Conservation (phyloP, 768 basidiomycete genomes). For the Kwoniella bestiolae region DNA sequence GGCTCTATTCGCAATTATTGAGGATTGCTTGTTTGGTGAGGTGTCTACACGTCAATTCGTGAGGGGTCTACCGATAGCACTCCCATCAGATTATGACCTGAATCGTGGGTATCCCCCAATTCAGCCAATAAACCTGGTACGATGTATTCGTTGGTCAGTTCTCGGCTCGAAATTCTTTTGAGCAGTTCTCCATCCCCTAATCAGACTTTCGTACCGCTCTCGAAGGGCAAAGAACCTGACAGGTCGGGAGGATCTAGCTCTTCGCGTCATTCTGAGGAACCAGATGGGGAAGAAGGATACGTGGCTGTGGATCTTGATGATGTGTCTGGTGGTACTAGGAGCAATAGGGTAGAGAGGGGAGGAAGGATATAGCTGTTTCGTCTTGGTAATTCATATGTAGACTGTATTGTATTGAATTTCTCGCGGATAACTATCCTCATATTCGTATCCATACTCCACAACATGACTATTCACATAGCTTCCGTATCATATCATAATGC, state of each 20-base stretch:
- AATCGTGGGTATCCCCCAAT: too few species aligned
- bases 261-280: not conserved
- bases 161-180: too few species aligned
- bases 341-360: conserved; percentile 3
- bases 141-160: too few species aligned
- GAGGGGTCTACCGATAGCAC: too few species aligned
- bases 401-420: not conserved
- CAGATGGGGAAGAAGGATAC: conserved; percentile 15
- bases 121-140: conserved; percentile 5
- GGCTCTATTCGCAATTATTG: too few species aligned
- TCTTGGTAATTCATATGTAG: not conserved
- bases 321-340: not conserved
- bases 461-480: not conserved
- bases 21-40: too few species aligned
- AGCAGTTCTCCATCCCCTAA: not conserved
- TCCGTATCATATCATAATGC: not conserved
- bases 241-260: not conserved
- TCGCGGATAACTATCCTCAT: not conserved
- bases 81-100: too few species aligned
- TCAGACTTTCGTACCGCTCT: not conserved
- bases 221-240: not conserved
- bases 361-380: conserved; percentile 12
- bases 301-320: conserved; percentile 24
- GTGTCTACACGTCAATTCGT: too few species aligned
- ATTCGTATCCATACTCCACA: not conserved